phyloP scores from a whole-genome alignment of 2,329 filamentous ascomycete genomes.

The Colletotrichum sp. region DNA sequence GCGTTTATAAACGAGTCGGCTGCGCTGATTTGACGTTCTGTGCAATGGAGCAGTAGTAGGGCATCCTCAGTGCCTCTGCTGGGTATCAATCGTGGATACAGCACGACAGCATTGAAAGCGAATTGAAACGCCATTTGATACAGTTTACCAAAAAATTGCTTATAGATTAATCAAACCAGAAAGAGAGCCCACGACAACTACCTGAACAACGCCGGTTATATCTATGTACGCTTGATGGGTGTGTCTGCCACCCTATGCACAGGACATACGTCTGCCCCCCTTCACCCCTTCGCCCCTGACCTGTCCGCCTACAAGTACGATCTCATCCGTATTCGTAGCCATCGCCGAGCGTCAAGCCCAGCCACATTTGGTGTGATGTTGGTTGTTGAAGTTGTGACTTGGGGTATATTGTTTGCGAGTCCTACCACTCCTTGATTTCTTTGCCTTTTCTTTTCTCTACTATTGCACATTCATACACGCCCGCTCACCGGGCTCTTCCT shows the following conservation, averaged over 20 bases:
- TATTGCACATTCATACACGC: background rate
- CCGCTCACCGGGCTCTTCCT: background rate
- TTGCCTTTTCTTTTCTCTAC: background rate
- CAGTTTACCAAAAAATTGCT: background rate
- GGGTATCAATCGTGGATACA: background rate
- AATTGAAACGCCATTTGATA: background rate
- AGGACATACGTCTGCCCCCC: background rate
- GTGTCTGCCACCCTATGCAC: background rate
- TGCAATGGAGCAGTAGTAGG: background rate
- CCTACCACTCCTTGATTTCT: background rate
- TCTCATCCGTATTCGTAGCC: background rate
- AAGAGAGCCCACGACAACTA: background rate
- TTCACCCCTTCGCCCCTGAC: background rate
- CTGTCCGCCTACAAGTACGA: background rate
- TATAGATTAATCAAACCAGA: background rate
- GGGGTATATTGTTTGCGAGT: slow-evolving; percentile 16
- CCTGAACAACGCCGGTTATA: background rate
- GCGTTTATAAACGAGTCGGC: background rate
- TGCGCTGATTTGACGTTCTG: background rate
- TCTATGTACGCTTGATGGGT: background rate
- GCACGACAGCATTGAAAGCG: background rate
- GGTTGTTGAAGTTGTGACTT: slow-evolving; percentile 2
- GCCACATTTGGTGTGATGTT: background rate
- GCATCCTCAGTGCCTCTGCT: background rate
- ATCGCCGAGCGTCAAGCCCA: background rate